A percentile compares a stretch with the other conserved stretches of the same genome.
Evolutionary conservation across 2,329 filamentous ascomycete genomes (phyloP).

Genomic region (Cladosporium velox): DNA sequence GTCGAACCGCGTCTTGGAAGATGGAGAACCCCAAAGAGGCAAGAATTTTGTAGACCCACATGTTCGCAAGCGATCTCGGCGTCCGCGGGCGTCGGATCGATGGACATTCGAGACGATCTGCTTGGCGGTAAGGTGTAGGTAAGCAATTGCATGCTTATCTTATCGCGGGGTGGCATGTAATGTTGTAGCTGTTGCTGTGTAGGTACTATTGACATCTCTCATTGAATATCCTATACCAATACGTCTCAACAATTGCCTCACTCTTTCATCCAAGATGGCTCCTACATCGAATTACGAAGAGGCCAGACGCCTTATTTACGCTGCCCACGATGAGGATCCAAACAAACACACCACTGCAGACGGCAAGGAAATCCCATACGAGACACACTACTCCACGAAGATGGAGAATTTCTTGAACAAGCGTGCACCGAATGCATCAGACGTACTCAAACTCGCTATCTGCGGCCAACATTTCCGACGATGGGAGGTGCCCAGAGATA

Average conservation of each 20-base stretch:
- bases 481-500: conserved; percentile 77
- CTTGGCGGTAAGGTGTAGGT: conserved; percentile 12
- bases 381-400: conserved; percentile 78
- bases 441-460: conserved; percentile 71
- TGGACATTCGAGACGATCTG: neutral
- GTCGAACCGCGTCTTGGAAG: conserved; percentile 15
- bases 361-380: conserved; percentile 62
- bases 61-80: conserved; percentile 11
- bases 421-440: conserved; percentile 63
- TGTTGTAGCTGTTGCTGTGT: neutral
- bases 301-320: conserved; percentile 70
- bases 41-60: conserved; percentile 13
- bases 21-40: conserved; percentile 12
- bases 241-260: too few species aligned
- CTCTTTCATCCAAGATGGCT: too few species aligned
- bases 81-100: conserved; percentile 5
- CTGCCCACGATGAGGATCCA: conserved; percentile 69
- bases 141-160: conserved; percentile 14
- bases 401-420: conserved; percentile 73
- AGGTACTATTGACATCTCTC: neutral
- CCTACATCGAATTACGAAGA: conserved; percentile 33
- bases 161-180: conserved; percentile 4
- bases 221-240: neutral
- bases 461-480: conserved; percentile 82
- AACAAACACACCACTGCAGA: conserved; percentile 53